These are phyloP conservation scores for Sporobolomyces pararoseus DNA, from an alignment of 768 basidiomycete genomes.

Conservation along the genomic window DNA sequence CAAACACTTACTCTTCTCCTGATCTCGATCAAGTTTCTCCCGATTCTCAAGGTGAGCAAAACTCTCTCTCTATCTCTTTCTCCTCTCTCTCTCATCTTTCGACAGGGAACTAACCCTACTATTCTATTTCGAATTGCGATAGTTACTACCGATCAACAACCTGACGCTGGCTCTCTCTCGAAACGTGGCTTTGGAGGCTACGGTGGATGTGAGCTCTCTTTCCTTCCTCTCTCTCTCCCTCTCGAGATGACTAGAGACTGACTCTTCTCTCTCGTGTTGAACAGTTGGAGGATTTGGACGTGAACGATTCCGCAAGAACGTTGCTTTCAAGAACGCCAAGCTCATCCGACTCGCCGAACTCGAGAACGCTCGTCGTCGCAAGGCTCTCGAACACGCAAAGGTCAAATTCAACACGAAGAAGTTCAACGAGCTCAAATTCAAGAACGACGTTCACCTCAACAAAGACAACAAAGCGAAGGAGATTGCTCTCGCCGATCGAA, in stretches of 20 bases:
- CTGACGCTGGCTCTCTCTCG: neutral
- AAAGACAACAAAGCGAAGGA: conserved; percentile 3
- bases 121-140: too few species aligned
- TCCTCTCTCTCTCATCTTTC: too few species aligned
- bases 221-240: too few species aligned
- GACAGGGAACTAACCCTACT: too few species aligned
- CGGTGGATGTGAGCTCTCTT: too few species aligned
- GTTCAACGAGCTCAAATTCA: conserved; percentile 23
- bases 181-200: too few species aligned
- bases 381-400: neutral
- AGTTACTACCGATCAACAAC: too few species aligned
- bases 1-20: neutral
- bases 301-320: neutral
- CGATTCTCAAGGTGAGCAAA: neutral
- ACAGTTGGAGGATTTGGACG: neutral
- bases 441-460: conserved; percentile 11
- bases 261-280: too few species aligned
- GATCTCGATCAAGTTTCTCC: neutral
- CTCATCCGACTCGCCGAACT: conserved; percentile 1
- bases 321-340: neutral
- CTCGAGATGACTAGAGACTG: too few species aligned
- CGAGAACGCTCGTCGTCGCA: neutral
- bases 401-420: conserved; percentile 17
- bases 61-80: neutral
- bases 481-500: neutral